A percentile compares a stretch with the other conserved stretches of the same genome.
Conservation (phyloP, 495 filamentous ascomycete genomes). For the Tetracladium setigerum region DNA sequence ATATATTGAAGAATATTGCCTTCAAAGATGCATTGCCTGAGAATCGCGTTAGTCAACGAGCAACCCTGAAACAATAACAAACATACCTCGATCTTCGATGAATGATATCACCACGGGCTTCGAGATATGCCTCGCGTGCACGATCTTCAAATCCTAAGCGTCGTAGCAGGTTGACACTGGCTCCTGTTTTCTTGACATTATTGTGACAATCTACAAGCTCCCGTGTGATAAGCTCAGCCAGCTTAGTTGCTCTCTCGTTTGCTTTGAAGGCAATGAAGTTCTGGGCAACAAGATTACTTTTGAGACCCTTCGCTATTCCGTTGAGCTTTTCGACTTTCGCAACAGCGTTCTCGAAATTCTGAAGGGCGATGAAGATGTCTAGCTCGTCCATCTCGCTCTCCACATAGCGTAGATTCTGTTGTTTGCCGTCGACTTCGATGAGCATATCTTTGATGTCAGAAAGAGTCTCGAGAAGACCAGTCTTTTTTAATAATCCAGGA, state of each 20-base stretch:
- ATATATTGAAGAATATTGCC: slow-evolving; percentile 88
- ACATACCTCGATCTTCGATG: slow-evolving; percentile 73
- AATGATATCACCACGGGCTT: slow-evolving; percentile 66
- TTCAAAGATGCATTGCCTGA: slow-evolving; percentile 85
- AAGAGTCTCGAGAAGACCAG: slow-evolving; percentile 58
- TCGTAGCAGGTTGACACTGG: slow-evolving; percentile 72
- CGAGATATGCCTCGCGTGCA: slow-evolving; percentile 79
- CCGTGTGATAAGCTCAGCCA: slow-evolving; percentile 66
- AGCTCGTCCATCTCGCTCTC: slow-evolving; percentile 93
- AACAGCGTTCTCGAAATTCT: slow-evolving; percentile 81
- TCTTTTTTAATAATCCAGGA: slow-evolving; percentile 63
- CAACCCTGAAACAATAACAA: not conserved
- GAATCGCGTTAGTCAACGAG: not conserved
- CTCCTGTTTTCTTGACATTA: slow-evolving; percentile 59
- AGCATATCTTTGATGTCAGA: slow-evolving; percentile 70
- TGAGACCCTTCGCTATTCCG: slow-evolving; percentile 66
- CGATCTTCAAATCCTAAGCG: slow-evolving; percentile 84
- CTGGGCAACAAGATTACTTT: slow-evolving; percentile 76
- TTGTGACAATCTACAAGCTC: slow-evolving; percentile 67
- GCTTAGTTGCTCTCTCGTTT: slow-evolving; percentile 72
- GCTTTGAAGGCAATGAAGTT: slow-evolving; percentile 85
- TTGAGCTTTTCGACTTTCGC: slow-evolving; percentile 74
- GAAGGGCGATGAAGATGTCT: slow-evolving; percentile 90
- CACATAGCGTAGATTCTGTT: slow-evolving; percentile 91
- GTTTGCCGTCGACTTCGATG: slow-evolving; percentile 93